phyloP scores from a whole-genome alignment of 257 asterid species.

The Solanum pinnatisectum region DNA sequence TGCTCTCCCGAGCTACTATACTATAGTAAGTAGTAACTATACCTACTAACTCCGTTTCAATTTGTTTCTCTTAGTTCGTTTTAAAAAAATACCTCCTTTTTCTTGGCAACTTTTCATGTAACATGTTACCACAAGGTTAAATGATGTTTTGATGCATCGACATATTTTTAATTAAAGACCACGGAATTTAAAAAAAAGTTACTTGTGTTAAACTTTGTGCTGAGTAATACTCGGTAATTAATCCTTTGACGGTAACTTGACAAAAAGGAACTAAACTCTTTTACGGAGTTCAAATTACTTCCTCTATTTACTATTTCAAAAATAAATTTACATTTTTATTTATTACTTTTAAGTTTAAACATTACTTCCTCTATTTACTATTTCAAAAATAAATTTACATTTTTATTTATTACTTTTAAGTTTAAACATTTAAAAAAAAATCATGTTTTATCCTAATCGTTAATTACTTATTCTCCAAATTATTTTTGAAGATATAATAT shows the following conservation, averaged over 20 bases:
- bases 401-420: too few species aligned
- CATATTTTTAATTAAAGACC: neutral
- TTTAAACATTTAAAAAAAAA: neutral
- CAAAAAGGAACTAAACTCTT: neutral
- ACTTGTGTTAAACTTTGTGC: neutral
- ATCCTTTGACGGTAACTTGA: neutral
- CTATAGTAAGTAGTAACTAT: neutral
- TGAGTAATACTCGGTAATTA: neutral
- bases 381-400: neutral
- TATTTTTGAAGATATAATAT: neutral
- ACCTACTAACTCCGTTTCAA: neutral
- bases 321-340: too few species aligned
- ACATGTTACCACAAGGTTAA: neutral
- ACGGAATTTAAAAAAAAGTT: too few species aligned
- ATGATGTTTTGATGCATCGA: neutral
- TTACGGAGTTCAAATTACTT: neutral
- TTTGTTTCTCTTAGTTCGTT: neutral
- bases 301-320: neutral
- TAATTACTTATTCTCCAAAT: too few species aligned
- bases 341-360: too few species aligned
- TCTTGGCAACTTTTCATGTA: too few species aligned
- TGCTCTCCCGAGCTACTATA: neutral
- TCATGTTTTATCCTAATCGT: rapidly evolving
- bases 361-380: neutral
- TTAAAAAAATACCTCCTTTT: too few species aligned